A percentile compares a stretch with the other conserved stretches of the same genome.
Conservation (phyloP, 1,139 yeast species). For the Zygosaccharomyces sapae region DNA sequence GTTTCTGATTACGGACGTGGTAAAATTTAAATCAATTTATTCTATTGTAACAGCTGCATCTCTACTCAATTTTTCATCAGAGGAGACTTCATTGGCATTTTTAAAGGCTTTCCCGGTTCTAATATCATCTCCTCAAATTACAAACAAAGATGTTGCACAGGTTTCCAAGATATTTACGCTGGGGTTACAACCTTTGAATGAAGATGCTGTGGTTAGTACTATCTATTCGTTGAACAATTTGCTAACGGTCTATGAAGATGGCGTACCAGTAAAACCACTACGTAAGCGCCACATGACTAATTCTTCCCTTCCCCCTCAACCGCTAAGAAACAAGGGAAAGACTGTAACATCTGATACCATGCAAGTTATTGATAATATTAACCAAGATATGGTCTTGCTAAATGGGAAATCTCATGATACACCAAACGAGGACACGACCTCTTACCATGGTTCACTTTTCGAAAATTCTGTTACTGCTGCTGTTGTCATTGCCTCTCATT, state of each 20-base stretch:
- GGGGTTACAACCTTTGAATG: constrained; percentile 46
- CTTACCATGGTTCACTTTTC: constrained; percentile 32
- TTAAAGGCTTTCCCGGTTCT: constrained; percentile 34
- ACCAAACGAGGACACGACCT: constrained; percentile 12
- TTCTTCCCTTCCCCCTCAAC: constrained; percentile 18
- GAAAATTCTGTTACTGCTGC: constrained; percentile 68
- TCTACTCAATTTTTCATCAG: constrained; percentile 32
- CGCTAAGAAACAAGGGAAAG: constrained; percentile 14
- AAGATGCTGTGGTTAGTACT: constrained; percentile 82
- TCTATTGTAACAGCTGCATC: constrained; percentile 36
- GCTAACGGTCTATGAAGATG: constrained; percentile 53
- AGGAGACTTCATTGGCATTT: constrained; percentile 31
- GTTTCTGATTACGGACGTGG: constrained; percentile 25
- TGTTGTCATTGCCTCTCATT: constrained; percentile 63
- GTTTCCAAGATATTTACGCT: constrained; percentile 42
- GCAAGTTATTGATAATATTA: constrained; percentile 22
- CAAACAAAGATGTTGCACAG: constrained; percentile 28
- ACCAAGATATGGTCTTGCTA: constrained; percentile 13
- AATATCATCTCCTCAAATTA: constrained; percentile 31
- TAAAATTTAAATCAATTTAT: constrained; percentile 37
- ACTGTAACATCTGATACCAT: constrained; percentile 23
- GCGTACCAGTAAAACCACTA: constrained; percentile 33
- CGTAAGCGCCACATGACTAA: constrained; percentile 38
- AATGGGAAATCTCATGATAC: constrained; percentile 11
- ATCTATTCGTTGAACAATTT: constrained; percentile 80